These are phyloP conservation scores for Claviceps humidiphila DNA, from an alignment of 2,329 filamentous ascomycete genomes.

Conservation along the genomic window DNA sequence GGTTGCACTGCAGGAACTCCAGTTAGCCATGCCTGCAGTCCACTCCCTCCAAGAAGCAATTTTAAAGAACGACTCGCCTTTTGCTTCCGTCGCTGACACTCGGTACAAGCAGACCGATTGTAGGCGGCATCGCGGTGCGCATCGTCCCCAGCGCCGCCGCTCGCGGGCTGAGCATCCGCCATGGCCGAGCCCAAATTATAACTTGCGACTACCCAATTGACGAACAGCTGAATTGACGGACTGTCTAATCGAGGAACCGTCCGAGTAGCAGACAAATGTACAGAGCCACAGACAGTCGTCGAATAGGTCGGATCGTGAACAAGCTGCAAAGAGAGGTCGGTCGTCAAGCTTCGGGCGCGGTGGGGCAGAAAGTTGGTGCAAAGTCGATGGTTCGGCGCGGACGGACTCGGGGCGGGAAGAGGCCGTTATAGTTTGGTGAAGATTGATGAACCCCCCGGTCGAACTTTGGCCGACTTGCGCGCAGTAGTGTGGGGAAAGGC, in stretches of 20 bases:
- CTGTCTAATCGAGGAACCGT: no score
- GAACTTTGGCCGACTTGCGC: not conserved
- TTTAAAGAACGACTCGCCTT: conserved; percentile 14
- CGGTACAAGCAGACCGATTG: conserved; percentile 26
- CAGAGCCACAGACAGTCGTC: no score
- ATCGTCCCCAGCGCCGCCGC: not conserved
- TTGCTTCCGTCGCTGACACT: conserved; percentile 28
- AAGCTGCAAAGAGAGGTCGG: no score
- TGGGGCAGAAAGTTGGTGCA: no score
- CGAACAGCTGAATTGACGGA: no score
- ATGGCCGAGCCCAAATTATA: not conserved
- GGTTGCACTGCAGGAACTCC: conserved; percentile 15
- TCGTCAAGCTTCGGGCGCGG: no score
- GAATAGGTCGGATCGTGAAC: no score
- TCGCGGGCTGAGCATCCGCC: not conserved
- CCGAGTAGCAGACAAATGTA: no score
- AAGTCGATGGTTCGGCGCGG: no score
- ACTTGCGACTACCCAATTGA: no score
- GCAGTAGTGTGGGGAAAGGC: not conserved
- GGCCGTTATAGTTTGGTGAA: not conserved
- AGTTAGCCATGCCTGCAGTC: not conserved
- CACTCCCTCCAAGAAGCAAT: not conserved
- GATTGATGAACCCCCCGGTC: no score
- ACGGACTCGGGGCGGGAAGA: no score
- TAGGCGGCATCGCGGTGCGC: conserved; percentile 6